These are phyloP conservation scores for Clavaria fumosa DNA, from an alignment of 768 basidiomycete species.

Conservation along the genomic window DNA sequence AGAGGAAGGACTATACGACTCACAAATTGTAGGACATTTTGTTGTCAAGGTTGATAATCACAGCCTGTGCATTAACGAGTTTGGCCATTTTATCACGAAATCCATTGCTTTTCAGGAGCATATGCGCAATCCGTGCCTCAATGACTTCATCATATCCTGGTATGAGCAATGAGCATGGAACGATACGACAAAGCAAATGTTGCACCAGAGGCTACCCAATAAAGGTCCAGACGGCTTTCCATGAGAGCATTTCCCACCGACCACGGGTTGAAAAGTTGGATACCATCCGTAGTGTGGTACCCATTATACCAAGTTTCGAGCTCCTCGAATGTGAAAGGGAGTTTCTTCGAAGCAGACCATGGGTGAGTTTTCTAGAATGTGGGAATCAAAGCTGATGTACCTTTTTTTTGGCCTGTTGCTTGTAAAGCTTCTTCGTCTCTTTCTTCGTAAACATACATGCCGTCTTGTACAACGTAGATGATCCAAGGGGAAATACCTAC, in stretches of 20 bases:
- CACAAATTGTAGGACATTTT: conserved; percentile 1
- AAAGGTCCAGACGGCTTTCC: neutral
- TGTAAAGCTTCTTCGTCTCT: conserved; percentile 2
- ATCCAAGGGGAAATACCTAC: conserved; percentile 3
- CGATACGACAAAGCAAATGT: neutral
- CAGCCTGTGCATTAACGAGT: neutral
- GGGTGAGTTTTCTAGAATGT: neutral
- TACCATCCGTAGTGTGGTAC: neutral
- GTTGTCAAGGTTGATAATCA: neutral
- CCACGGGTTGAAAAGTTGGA: conserved; percentile 1
- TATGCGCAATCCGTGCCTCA: neutral
- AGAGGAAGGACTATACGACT: neutral
- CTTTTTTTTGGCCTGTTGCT: neutral
- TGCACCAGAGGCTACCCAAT: conserved; percentile 2
- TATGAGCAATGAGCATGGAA: neutral
- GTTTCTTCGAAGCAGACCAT: neutral
- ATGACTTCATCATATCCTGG: conserved; percentile 2
- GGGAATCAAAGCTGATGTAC: neutral
- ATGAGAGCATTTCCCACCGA: neutral
- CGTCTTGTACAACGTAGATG: neutral
- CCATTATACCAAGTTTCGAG: neutral
- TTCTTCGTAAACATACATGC: conserved; percentile 6
- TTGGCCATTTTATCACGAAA: neutral
- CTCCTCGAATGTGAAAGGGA: conserved; percentile 1
- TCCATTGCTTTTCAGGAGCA: neutral